Evolutionary conservation across 148 eudicot species (phyloP).

Genomic region (Heliamphora exappendiculata): DNA sequence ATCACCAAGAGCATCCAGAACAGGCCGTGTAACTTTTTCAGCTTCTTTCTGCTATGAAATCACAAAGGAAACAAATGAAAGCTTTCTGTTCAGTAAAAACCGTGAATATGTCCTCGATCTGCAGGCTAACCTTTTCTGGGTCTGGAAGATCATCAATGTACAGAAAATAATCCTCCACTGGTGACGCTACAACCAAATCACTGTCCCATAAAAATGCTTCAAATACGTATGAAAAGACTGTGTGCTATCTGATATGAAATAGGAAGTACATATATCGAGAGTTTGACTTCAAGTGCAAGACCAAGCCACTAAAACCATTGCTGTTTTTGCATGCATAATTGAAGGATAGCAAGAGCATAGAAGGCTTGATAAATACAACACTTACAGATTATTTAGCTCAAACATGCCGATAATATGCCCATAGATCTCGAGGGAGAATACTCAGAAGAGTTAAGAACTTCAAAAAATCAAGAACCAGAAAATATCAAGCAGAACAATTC

Average conservation of each 20-base stretch:
- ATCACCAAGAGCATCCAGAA: constrained; percentile 85
- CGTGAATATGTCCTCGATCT: neutral
- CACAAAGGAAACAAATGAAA: constrained; percentile 1
- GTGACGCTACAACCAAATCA: constrained; percentile 94
- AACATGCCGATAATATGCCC: constrained; percentile 96
- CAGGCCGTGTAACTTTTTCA: constrained; percentile 57
- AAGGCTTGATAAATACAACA: constrained; percentile 10
- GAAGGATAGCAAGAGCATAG: neutral
- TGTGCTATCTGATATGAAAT: neutral
- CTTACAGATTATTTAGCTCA: constrained; percentile 98
- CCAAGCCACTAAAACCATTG: neutral
- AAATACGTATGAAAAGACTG: neutral
- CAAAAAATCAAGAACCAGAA: constrained; percentile 8
- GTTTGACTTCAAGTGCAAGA: constrained; percentile 7
- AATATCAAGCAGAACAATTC: neutral
- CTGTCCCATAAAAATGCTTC: constrained; percentile 35
- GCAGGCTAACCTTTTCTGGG: constrained; percentile 51
- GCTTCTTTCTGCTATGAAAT: constrained; percentile 50
- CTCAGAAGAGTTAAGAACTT: constrained; percentile 53
- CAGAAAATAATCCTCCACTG: constrained; percentile 90
- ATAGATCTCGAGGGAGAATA: constrained; percentile 82
- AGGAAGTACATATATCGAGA: neutral
- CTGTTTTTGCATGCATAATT: neutral
- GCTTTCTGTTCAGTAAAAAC: neutral
- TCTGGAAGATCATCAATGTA: constrained; percentile 68